Evolutionary conservation across 78 protist species (phyloP).

Genomic region (Dictyostelium firmibasis): DNA sequence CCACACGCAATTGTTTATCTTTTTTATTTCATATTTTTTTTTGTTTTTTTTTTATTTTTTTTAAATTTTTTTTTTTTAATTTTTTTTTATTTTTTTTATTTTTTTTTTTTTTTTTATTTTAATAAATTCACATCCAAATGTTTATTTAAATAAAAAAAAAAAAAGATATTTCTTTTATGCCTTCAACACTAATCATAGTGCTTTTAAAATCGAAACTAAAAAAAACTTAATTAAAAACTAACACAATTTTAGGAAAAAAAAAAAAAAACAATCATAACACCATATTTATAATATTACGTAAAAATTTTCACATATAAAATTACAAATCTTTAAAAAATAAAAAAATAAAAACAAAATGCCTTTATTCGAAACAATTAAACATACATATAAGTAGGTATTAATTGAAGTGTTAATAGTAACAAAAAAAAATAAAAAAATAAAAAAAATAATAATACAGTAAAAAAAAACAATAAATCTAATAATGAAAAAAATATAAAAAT

Average conservation of each 20-base stretch:
- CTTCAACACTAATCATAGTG: conserved; percentile 4
- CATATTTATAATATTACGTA: neutral
- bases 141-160: neutral
- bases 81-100: neutral
- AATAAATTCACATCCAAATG: neutral
- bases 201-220: neutral
- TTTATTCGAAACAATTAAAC: conserved; percentile 59
- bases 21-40: neutral
- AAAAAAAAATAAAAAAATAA: neutral
- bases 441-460: neutral
- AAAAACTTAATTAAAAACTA: neutral
- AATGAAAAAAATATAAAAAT: neutral
- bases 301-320: neutral
- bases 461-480: neutral
- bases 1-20: neutral
- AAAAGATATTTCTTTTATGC: neutral
- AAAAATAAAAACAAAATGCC: conserved; percentile 2
- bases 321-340: neutral
- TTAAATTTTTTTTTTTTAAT: neutral
- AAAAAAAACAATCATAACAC: neutral
- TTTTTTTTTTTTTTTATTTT: neutral
- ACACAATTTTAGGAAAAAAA: too few relatives aligned
- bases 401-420: neutral
- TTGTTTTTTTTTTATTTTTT: neutral
- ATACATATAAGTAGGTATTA: conserved; percentile 66